phyloP scores from a whole-genome alignment of 805 yeast species.

The Teunomyces stri region DNA sequence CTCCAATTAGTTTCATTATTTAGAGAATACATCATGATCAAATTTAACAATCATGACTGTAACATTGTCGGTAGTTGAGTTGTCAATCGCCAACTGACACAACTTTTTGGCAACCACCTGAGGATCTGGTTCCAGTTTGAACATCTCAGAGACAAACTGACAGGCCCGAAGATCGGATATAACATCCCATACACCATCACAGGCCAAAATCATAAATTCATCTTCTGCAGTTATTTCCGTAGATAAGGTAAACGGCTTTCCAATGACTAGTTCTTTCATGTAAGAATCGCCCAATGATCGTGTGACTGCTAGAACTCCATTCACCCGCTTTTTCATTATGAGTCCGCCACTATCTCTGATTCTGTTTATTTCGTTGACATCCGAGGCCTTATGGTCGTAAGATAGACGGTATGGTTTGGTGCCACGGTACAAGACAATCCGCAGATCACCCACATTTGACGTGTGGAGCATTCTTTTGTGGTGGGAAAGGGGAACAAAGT shows the following conservation, averaged over 20 bases:
- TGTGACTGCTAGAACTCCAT: constrained; percentile 93
- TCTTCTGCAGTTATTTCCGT: constrained; percentile 68
- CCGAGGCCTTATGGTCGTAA: constrained; percentile 93
- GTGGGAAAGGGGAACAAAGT: constrained; percentile 44
- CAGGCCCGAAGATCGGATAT: constrained; percentile 83
- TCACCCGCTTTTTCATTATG: constrained; percentile 85
- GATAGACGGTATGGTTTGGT: constrained; percentile 76
- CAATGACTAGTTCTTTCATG: constrained; percentile 84
- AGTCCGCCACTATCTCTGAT: constrained; percentile 81
- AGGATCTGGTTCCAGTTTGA: constrained; percentile 43
- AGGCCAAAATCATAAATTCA: constrained; percentile 82
- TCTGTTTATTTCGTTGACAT: constrained; percentile 70
- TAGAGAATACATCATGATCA: constrained; percentile 41
- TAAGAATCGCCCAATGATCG: constrained; percentile 92
- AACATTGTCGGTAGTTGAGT: constrained; percentile 84
- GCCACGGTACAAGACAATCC: constrained; percentile 74
- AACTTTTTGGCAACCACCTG: constrained; percentile 63
- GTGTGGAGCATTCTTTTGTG: constrained; percentile 81
- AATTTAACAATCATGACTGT: constrained; percentile 85
- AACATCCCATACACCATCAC: constrained; percentile 98
- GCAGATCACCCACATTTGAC: constrained; percentile 92
- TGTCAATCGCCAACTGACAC: constrained; percentile 70
- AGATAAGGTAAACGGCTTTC: constrained; percentile 88
- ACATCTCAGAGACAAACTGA: constrained; percentile 54
- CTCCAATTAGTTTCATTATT: background rate